Conservation (phyloP, 2,329 filamentous ascomycete genomes). For the Trichoderma pleuroti region DNA sequence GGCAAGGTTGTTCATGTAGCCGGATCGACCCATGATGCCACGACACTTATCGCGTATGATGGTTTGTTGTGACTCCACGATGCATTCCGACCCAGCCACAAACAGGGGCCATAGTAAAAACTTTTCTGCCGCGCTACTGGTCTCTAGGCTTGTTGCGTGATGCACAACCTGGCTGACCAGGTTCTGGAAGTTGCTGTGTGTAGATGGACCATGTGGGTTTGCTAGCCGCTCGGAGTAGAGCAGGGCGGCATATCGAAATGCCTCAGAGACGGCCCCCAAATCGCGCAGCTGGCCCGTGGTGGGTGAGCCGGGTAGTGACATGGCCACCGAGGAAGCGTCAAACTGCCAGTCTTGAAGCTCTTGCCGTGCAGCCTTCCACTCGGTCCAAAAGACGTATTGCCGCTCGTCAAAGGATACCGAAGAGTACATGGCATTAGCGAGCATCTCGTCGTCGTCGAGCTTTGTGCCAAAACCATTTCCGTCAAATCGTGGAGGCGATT, state of each 20-base stretch:
- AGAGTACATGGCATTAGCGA: constrained; percentile 35
- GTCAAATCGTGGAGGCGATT: constrained; percentile 55
- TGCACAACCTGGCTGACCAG: constrained; percentile 78
- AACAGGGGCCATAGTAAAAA: constrained; percentile 94
- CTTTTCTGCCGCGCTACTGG: constrained; percentile 71
- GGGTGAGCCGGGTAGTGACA: constrained; percentile 48
- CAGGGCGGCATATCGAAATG: constrained; percentile 83
- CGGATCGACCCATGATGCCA: constrained; percentile 82
- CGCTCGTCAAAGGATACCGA: constrained; percentile 51
- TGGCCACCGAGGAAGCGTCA: constrained; percentile 50
- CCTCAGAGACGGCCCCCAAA: constrained; percentile 78
- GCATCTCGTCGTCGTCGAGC: constrained; percentile 53
- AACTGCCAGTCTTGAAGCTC: constrained; percentile 81
- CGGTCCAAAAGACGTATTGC: constrained; percentile 70
- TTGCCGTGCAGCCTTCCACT: constrained; percentile 77
- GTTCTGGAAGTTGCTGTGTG: constrained; percentile 74
- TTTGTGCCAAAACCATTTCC: constrained; percentile 62
- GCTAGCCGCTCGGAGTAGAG: constrained; percentile 87
- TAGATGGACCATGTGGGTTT: constrained; percentile 68
- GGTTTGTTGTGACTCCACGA: constrained; percentile 73
- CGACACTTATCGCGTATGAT: constrained; percentile 76
- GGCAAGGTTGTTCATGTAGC: constrained; percentile 89
- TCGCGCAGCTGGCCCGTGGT: constrained; percentile 65
- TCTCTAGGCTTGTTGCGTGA: constrained; percentile 76
- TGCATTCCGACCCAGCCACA: constrained; percentile 83